A percentile compares a stretch with the other conserved stretches of the same genome.
phyloP scores from a whole-genome alignment of 306 rosid genomes.

The Coriaria nepalensis region DNA sequence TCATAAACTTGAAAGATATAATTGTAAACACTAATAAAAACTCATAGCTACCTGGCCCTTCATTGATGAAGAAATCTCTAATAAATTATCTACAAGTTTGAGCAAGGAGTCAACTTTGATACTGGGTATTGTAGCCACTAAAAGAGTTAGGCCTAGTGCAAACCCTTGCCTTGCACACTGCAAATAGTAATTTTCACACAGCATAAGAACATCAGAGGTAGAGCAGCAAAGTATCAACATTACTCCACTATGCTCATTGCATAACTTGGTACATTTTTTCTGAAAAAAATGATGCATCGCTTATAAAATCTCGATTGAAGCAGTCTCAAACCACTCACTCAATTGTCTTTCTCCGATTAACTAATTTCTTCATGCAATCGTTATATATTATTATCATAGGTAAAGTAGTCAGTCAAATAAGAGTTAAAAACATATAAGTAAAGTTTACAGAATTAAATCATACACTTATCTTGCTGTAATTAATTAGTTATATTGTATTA shows the following conservation, averaged over 20 bases:
- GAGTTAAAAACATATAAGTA: too few species aligned
- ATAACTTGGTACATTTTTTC: too few species aligned
- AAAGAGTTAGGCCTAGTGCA: conserved; percentile 61
- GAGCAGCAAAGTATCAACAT: neutral
- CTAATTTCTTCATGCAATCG: too few species aligned
- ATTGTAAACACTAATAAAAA: conserved; percentile 6
- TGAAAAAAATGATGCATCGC: too few species aligned
- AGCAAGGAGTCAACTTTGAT: conserved; percentile 62
- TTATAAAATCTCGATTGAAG: too few species aligned
- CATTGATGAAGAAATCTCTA: conserved; percentile 87
- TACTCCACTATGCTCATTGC: neutral
- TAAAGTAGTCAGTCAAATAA: too few species aligned
- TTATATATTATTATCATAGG: too few species aligned
- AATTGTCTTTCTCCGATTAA: too few species aligned
- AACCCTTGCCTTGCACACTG: conserved; percentile 98
- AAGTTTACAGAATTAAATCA: too few species aligned
- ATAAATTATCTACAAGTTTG: conserved; percentile 56
- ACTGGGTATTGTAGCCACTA: conserved; percentile 28
- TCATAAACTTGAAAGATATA: neutral
- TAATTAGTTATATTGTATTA: too few species aligned
- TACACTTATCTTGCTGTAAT: too few species aligned
- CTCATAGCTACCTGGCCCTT: conserved; percentile 70
- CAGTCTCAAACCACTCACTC: too few species aligned
- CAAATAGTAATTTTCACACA: conserved; percentile 18
- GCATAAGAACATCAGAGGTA: neutral